Base-by-base conservation (phyloP, 208 protist genomes). In the Angomonas deanei region DNA sequence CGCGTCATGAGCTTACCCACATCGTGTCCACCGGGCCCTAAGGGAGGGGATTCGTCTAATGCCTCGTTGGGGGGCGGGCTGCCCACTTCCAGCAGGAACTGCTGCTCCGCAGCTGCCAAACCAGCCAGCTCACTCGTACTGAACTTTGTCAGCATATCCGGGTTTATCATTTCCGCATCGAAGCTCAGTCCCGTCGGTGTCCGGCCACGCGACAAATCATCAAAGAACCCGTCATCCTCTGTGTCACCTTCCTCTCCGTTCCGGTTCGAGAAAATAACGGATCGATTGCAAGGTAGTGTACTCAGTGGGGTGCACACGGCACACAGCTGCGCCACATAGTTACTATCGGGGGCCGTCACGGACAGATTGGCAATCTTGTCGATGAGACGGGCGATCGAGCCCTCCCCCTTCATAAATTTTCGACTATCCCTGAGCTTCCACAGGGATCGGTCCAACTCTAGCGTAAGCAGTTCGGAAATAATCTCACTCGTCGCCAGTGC, bases 391-490 rank as follows among this genome's bases (percentile, higher is more conserved):
- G 68, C 38, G 19, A 75, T 65, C 21, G 68, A 66, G 8, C 59
- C 64, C 24, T 75, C 61, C 13, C 68, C 74, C 11, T 64, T 55
- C 74, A 80, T 72, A 36, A 80, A 80, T 6, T 58, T 60, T 28
- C 66, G 61, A 27, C 70, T 47, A 50, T 80, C 61, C 19, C 63
- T 56, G 8, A 69, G 54, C 54, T 56, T 19, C 49, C 68, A 71
- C 39, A 71, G 67, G 49, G 75, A 75, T n/a, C 64, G 42, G 30
- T 82, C 70, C 17, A 82, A 64, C 31, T 86, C 80, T 15, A 76
- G 61, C 6, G 72, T 38, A 24, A 82, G 49, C 28, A 86, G 46
- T 49, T 75, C 63, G 5, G 61, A 48, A 5, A 82, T 49, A 27
- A 76, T 59, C 28, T 72, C 57, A 23, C 69, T 72, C 19, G 66